These are phyloP conservation scores for Dryadomyces sulphureus DNA, from an alignment of 2,329 filamentous ascomycete species.

Conservation along the genomic window DNA sequence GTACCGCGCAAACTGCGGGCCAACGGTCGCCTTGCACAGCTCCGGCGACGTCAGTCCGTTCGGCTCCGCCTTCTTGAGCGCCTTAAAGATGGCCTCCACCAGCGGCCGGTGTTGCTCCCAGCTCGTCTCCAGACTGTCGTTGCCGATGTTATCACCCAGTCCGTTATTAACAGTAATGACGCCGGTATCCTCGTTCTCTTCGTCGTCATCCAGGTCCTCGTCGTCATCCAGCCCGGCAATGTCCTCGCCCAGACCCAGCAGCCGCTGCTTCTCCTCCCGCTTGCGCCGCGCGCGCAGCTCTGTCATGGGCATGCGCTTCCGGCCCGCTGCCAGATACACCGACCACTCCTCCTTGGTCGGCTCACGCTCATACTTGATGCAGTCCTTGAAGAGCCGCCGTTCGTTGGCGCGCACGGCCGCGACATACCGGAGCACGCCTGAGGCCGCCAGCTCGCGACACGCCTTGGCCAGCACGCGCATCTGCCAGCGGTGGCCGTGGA, in stretches of 20 bases:
- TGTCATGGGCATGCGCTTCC: slow-evolving; percentile 13
- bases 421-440: slow-evolving; percentile 41
- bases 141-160: too few species aligned
- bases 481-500: slow-evolving; percentile 38
- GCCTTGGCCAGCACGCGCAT: slow-evolving; percentile 46
- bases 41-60: slow-evolving; percentile 21
- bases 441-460: slow-evolving; percentile 40
- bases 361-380: slow-evolving; percentile 42
- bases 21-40: slow-evolving; percentile 20
- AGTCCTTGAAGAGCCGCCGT: slow-evolving; percentile 42
- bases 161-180: too few species aligned
- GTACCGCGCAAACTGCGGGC: slow-evolving; percentile 21
- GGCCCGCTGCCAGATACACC: slow-evolving; percentile 36
- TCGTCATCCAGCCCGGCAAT: slow-evolving; percentile 3
- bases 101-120: slow-evolving; percentile 22
- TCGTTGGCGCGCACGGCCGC: slow-evolving; percentile 36
- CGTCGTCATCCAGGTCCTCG: slow-evolving; percentile 7
- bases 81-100: slow-evolving; percentile 20
- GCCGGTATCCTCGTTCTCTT: slow-evolving; percentile 6
- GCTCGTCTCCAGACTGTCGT: too few species aligned
- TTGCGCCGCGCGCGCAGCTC: slow-evolving; percentile 7
- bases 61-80: slow-evolving; percentile 17
- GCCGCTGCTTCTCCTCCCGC: slow-evolving; percentile 2
- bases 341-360: slow-evolving; percentile 42
- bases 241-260: not conserved